Conservation (phyloP, 495 filamentous ascomycete genomes). For the Astrothelium subdiscretum region DNA sequence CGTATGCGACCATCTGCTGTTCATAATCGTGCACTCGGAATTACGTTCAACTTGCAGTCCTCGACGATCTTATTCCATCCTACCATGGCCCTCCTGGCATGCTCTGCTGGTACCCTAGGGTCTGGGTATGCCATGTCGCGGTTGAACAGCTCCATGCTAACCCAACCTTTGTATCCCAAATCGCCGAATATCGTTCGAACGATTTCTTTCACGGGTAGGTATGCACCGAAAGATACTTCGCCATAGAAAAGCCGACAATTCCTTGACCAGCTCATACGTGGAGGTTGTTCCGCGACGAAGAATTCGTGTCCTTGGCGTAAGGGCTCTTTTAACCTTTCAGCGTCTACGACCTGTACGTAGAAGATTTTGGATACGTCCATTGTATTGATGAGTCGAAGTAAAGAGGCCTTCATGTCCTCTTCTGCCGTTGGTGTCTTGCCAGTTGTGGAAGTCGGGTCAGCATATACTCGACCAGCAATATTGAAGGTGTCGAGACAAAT, state of each 20-base stretch:
- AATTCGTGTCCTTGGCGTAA: conserved; percentile 52
- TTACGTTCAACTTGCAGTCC: conserved; percentile 33
- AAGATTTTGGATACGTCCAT: conserved; percentile 62
- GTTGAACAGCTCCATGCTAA: conserved; percentile 71
- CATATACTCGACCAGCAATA: conserved; percentile 63
- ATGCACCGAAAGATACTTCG: conserved; percentile 57
- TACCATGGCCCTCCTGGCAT: conserved; percentile 51
- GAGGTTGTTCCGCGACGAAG: conserved; percentile 49
- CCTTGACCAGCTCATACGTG: conserved; percentile 70
- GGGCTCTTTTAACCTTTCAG: conserved; percentile 48
- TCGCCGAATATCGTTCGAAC: conserved; percentile 48
- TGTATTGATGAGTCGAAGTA: conserved; percentile 42
- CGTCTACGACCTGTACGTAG: conserved; percentile 72
- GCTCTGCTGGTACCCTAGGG: conserved; percentile 43
- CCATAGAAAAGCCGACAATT: conserved; percentile 69
- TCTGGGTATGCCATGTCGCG: conserved; percentile 45
- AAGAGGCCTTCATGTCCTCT: conserved; percentile 41
- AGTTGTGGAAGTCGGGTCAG: conserved; percentile 46
- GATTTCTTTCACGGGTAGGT: conserved; percentile 57
- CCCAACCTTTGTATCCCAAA: conserved; percentile 61
- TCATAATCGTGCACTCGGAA: not conserved
- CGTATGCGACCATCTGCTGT: not conserved
- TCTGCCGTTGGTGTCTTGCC: conserved; percentile 50
- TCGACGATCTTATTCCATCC: conserved; percentile 51
- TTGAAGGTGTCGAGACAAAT: conserved; percentile 75